Conservation (phyloP, 257 asterid species). For the Gardenia jasminoides region DNA sequence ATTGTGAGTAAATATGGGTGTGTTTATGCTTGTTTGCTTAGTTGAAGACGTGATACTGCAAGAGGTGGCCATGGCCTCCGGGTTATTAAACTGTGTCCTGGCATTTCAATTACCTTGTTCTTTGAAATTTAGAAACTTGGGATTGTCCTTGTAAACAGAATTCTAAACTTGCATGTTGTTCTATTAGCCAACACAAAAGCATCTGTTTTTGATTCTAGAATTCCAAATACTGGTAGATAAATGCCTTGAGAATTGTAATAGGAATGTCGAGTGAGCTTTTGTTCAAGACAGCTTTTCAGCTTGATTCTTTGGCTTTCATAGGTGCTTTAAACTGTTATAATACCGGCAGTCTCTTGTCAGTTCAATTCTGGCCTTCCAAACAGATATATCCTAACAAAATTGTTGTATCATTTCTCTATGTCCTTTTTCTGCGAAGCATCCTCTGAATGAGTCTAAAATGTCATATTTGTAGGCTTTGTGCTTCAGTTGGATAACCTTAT, state of each 20-base stretch:
- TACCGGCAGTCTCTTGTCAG: not conserved
- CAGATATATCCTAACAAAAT: not conserved
- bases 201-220: not conserved
- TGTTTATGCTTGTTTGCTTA: not conserved
- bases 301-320: not conserved
- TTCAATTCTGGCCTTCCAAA: not conserved
- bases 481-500: not conserved
- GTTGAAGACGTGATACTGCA: too few species aligned
- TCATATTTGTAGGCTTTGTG: not conserved
- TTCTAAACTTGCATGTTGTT: not conserved
- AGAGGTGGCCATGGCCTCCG: not conserved
- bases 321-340: not conserved
- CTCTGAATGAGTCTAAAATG: not conserved
- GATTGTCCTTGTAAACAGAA: not conserved
- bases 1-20: not conserved
- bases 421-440: not conserved
- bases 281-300: not conserved
- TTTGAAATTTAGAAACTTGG: not conserved
- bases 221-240: not conserved
- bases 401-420: too few species aligned
- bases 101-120: not conserved
- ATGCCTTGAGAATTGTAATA: not conserved
- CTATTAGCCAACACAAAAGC: not conserved
- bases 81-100: not conserved
- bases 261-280: not conserved